Percentiles rank a stretch among this genome's conserved stretches.
Evolutionary conservation across 495 filamentous ascomycete species (phyloP).

Genomic region (Margaritispora aquatica): DNA sequence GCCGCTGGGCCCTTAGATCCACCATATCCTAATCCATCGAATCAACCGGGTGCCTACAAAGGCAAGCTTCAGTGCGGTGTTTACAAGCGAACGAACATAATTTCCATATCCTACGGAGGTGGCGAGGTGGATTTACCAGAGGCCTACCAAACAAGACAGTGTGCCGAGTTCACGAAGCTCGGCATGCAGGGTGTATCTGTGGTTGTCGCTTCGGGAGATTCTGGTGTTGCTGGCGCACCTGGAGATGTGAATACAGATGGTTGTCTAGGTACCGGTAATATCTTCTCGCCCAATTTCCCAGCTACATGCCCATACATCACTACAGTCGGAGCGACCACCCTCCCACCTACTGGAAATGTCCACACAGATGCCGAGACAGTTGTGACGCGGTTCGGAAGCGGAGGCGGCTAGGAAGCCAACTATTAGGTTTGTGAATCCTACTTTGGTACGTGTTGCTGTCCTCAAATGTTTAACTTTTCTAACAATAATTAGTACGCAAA

Average conservation of each 20-base stretch:
- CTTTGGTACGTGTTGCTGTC: conserved; percentile 26
- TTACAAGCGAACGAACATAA: conserved; percentile 49
- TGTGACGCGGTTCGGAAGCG: conserved; percentile 30
- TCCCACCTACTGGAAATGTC: conserved; percentile 18
- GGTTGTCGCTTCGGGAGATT: conserved; percentile 33
- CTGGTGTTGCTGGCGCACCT: conserved; percentile 27
- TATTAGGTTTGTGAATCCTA: conserved; percentile 56
- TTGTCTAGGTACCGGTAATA: conserved; percentile 31
- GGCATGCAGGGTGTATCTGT: conserved; percentile 34
- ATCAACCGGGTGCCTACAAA: conserved; percentile 43
- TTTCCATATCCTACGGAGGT: conserved; percentile 52
- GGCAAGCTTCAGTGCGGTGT: conserved; percentile 56
- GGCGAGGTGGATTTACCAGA: conserved; percentile 45
- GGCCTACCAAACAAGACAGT: conserved; percentile 33
- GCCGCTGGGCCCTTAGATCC: conserved; percentile 16
- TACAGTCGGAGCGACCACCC: conserved; percentile 35
- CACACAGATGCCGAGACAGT: conserved; percentile 25
- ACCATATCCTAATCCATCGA: conserved; percentile 43
- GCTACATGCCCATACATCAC: conserved; percentile 42
- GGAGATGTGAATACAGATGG: background rate
- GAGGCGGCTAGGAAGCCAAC: conserved; percentile 56
- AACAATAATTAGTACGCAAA: conserved; percentile 40
- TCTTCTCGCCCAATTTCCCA: conserved; percentile 33
- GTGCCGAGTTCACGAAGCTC: conserved; percentile 28
- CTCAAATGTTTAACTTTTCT: background rate